A percentile compares a stretch with the other conserved stretches of the same genome.
Conservation (phyloP, 2,329 filamentous ascomycete species). For the Pezicula carpinea region DNA sequence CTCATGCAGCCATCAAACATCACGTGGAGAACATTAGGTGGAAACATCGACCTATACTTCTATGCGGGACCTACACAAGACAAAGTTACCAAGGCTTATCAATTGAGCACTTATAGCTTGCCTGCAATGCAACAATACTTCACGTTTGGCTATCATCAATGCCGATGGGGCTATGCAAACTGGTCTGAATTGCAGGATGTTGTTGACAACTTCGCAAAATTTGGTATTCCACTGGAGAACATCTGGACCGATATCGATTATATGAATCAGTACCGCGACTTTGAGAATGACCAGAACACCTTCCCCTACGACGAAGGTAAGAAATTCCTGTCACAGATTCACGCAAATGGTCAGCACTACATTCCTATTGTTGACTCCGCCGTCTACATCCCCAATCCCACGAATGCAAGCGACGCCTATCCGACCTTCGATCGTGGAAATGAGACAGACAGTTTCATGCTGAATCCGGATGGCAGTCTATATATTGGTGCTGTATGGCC, state of each 20-base stretch:
- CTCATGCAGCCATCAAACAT: constrained; percentile 58
- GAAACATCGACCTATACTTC: constrained; percentile 75
- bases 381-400: constrained; percentile 64
- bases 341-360: constrained; percentile 58
- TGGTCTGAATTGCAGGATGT: constrained; percentile 65
- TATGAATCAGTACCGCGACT: constrained; percentile 58
- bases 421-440: constrained; percentile 57
- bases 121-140: constrained; percentile 80
- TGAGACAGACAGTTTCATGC: constrained; percentile 47
- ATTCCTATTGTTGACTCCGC: constrained; percentile 67
- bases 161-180: constrained; percentile 75
- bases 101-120: constrained; percentile 59
- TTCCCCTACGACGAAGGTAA: constrained; percentile 54
- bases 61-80: constrained; percentile 66
- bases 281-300: constrained; percentile 55
- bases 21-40: constrained; percentile 71
- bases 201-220: constrained; percentile 59
- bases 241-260: constrained; percentile 74
- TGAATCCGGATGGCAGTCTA: constrained; percentile 52
- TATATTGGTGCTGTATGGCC: constrained; percentile 69
- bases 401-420: constrained; percentile 62
- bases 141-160: constrained; percentile 79
- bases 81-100: constrained; percentile 67
- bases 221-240: constrained; percentile 65
- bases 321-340: constrained; percentile 56